Conservation (phyloP, 176 grass and related monocot genomes). For the Musa troglodytarum region DNA sequence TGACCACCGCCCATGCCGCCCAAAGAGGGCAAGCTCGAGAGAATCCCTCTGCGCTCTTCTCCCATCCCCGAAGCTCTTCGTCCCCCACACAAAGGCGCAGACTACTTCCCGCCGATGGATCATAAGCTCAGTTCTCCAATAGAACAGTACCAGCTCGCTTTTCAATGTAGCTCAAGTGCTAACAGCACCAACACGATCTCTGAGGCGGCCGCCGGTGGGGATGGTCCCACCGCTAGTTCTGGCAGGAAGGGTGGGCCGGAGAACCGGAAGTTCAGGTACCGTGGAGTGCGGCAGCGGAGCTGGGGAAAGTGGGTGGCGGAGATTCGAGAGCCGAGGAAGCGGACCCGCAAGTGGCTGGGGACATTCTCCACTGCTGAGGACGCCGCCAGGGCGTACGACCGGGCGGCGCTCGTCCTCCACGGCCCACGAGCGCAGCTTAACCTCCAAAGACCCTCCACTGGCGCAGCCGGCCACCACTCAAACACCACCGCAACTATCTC, state of each 20-base stretch:
- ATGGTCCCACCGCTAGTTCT: background rate
- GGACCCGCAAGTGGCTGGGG: conserved; percentile 48
- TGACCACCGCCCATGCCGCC: conserved; percentile 86
- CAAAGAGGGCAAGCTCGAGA: conserved; percentile 28
- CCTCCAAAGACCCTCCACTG: conserved; percentile 25
- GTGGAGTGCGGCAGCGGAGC: conserved; percentile 13
- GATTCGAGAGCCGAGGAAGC: conserved; percentile 16
- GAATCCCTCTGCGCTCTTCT: background rate
- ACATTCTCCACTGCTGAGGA: conserved; percentile 95
- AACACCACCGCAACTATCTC: conserved; percentile 20
- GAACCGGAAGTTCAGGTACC: conserved; percentile 10
- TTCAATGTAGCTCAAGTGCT: background rate
- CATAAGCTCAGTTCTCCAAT: background rate
- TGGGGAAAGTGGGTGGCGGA: conserved; percentile 25
- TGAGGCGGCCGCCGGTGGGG: background rate
- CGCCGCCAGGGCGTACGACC: conserved; percentile 76
- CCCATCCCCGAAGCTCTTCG: conserved; percentile 11
- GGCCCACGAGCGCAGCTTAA: conserved; percentile 79
- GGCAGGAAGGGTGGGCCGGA: conserved; percentile 8
- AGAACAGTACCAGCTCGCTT: conserved; percentile 2
- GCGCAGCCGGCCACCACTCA: background rate
- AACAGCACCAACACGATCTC: background rate
- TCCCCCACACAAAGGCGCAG: conserved; percentile 7
- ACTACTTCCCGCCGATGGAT: background rate
- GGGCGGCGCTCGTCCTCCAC: conserved; percentile 71